Evolutionary conservation across 1,139 yeast species (phyloP), one percentile per base, ranked within the genome.

Genomic region (Ogataea hybrid): DNA sequence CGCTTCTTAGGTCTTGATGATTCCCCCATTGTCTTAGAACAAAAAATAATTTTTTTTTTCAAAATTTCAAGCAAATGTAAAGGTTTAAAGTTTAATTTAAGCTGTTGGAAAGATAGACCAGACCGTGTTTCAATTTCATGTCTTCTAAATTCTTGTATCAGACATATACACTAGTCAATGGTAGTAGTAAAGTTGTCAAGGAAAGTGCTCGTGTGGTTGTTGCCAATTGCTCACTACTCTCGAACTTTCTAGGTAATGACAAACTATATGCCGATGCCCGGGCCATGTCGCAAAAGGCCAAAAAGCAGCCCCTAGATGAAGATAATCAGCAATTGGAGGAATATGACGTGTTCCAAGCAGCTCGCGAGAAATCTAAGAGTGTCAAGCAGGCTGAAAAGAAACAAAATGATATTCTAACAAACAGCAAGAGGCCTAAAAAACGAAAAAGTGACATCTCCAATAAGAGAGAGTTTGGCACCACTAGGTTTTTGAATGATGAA

Each of bases 1-100:
- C 68, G 70, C 63, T 73, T 71, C 44, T 52, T 52, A 9, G 69
- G 69, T 59, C 73, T 65, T 27, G 65, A 69, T 28, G 41, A 30
- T 9, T 49, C 50, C 25, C 44, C 43, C 52, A 49, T 49, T 12
- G 20, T 29, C 6, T n/a, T 18, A 16, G 12, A 14, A 21, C 32
- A 20, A 35, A 20, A 28, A 23, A 20, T 6, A 37, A 34, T 12
- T 29, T 29, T 32, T 37, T 32, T n/a, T 25, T n/a, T 22, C 28
- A 41, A 33, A 25, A 28, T 28, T 38, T 28, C 22, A n/a, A 10
- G 21, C 9, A 20, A 16, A 28, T 39, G 38, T 22, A 33, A 20
- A 31, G 42, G 18, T 34, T 32, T 25, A n/a, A 8, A 39, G 15
- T 25, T 18, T 18, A 15, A 35, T 15, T 18, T 14, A 5, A 27